These are phyloP conservation scores for Linnemannia exigua DNA, from an alignment of 192 early-diverging fungal genomes.

Conservation along the genomic window DNA sequence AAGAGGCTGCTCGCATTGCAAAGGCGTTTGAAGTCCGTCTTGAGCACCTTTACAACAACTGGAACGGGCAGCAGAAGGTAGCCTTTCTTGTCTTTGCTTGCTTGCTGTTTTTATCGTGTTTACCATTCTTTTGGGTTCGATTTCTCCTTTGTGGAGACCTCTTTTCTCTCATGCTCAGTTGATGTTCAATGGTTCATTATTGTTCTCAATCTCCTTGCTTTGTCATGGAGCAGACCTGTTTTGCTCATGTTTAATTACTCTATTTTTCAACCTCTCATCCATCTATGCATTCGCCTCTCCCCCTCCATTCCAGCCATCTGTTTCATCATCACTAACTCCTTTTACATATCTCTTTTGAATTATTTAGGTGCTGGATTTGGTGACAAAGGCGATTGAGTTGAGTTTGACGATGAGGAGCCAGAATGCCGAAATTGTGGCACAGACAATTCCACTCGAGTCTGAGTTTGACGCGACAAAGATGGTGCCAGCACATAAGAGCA, in stretches of 20 bases:
- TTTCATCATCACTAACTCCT: not conserved
- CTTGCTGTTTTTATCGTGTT: not conserved
- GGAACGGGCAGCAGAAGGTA: conserved; percentile 53
- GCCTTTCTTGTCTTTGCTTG: not conserved
- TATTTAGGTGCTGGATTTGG: conserved; percentile 52
- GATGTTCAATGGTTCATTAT: too few relatives aligned
- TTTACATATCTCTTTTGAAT: not conserved
- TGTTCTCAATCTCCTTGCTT: too few relatives aligned
- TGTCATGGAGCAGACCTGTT: too few relatives aligned
- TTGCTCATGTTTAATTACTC: not conserved
- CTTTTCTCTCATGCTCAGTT: too few relatives aligned
- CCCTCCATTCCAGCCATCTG: too few relatives aligned
- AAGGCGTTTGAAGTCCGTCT: conserved; percentile 43
- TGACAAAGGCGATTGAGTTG: conserved; percentile 55
- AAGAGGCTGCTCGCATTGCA: conserved; percentile 33
- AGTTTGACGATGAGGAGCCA: conserved; percentile 62
- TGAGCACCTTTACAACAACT: conserved; percentile 49
- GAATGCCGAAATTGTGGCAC: conserved; percentile 41
- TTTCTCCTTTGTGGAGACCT: too few relatives aligned
- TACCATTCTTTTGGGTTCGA: too few relatives aligned
- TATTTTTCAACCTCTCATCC: not conserved
- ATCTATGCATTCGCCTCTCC: not conserved
- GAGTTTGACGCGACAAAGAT: conserved; percentile 51
- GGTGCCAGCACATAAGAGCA: conserved; percentile 54
- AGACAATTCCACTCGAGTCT: conserved; percentile 19